phyloP scores from a whole-genome alignment of 768 basidiomycete genomes.

The Xerocomellus dryophilus region DNA sequence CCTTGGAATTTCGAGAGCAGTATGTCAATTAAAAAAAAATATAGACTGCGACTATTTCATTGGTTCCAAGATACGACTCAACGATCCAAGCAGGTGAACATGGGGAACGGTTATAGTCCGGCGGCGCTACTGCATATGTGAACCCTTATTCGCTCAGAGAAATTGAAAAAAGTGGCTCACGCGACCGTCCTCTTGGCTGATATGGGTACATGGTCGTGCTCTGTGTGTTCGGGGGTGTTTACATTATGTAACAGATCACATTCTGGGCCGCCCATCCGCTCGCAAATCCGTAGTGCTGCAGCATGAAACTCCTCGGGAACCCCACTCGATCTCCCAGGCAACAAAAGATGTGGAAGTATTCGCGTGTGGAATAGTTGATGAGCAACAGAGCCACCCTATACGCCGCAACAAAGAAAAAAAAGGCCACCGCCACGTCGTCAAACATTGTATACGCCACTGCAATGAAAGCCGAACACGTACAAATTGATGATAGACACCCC shows the following conservation, averaged over 20 bases:
- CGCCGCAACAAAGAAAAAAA: not conserved
- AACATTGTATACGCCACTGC: slow-evolving; percentile 1
- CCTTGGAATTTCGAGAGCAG: not conserved
- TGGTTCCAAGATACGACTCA: slow-evolving; percentile 4
- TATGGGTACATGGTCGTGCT: slow-evolving; percentile 7
- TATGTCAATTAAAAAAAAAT: slow-evolving; percentile 9
- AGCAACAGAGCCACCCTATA: slow-evolving; percentile 33
- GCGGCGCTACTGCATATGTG: slow-evolving; percentile 12
- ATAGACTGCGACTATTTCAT: slow-evolving; percentile 6
- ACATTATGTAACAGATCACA: slow-evolving; percentile 14
- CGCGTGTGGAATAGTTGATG: slow-evolving; percentile 36
- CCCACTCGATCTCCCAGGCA: slow-evolving; percentile 26
- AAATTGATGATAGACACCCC: slow-evolving; percentile 77
- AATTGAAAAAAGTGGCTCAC: slow-evolving; percentile 15
- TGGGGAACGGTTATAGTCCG: slow-evolving; percentile 8
- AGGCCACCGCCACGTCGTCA: slow-evolving; percentile 10
- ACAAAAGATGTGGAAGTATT: slow-evolving; percentile 32
- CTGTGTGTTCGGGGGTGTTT: not conserved
- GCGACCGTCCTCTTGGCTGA: slow-evolving; percentile 20
- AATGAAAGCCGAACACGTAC: slow-evolving; percentile 45
- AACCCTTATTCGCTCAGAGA: not conserved
- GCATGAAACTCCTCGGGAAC: slow-evolving; percentile 32
- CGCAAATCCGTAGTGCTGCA: slow-evolving; percentile 25
- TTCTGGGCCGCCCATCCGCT: slow-evolving; percentile 32
- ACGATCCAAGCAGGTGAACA: slow-evolving; percentile 3